These are phyloP conservation scores for Globisporangium nunn DNA, from an alignment of 352 stramenopile genomes.

Conservation along the genomic window DNA sequence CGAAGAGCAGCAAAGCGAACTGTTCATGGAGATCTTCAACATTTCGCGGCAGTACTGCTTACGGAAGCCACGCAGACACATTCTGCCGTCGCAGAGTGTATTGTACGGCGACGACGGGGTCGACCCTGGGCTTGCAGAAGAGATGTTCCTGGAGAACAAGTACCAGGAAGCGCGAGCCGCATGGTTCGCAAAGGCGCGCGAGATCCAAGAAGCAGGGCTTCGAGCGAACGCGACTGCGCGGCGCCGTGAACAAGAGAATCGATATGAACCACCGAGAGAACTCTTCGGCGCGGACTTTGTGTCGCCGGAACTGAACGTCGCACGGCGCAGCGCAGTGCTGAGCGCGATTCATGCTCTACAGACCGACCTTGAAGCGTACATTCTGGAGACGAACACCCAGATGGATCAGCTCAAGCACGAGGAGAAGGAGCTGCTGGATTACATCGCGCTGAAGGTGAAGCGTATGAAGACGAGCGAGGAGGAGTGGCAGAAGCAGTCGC, in stretches of 20 bases:
- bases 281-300: constrained; percentile 64
- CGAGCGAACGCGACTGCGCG: constrained; percentile 18
- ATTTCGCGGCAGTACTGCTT: constrained; percentile 73
- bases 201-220: constrained; percentile 37
- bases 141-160: constrained; percentile 63
- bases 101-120: constrained; percentile 14
- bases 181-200: constrained; percentile 34
- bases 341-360: constrained; percentile 35
- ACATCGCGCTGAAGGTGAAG: constrained; percentile 69
- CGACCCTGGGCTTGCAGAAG: constrained; percentile 17
- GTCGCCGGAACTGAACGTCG: constrained; percentile 54
- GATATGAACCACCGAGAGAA: constrained; percentile 23
- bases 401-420: constrained; percentile 52
- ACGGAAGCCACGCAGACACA: constrained; percentile 53
- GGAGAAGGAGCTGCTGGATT: constrained; percentile 61
- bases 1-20: constrained; percentile 45
- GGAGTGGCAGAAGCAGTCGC: constrained; percentile 76
- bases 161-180: constrained; percentile 36
- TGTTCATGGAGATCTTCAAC: constrained; percentile 74
- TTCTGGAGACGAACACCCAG: constrained; percentile 54
- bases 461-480: constrained; percentile 70
- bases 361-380: constrained; percentile 50
- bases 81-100: constrained; percentile 14
- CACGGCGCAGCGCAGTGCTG: constrained; percentile 51
- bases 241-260: constrained; percentile 27